Evolutionary conservation across 2,329 filamentous ascomycete species (phyloP), one percentile per base, ranked within the genome.

Genomic region (Fusarium odoratissimum): DNA sequence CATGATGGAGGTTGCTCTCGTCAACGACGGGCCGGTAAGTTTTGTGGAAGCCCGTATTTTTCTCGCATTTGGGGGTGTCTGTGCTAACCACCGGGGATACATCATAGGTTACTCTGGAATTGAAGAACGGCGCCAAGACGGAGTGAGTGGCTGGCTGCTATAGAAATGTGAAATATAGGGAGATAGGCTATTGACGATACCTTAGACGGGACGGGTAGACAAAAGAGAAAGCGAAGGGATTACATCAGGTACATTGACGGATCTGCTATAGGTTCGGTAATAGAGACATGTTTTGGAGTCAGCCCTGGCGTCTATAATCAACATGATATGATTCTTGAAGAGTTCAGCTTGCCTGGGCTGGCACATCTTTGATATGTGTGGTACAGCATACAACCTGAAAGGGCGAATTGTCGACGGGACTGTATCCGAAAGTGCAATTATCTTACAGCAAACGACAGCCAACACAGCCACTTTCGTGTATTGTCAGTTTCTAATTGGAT

Each of bases 1-100:
- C 55, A 98, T 97, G 95, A 99, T 99, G 96, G 92, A 98, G 79
- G 95, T 99, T 65, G 92, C 93, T 54, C 83, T 98, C 35, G 91
- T 98, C 55, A 98, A 98, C 75, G 95, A 98, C 75, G 91, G 91
- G 2, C 91, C 91, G 60, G 91, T 92, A 80, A 74, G 82, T 80
- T 48, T 79, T 46, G 45, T 19, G 16, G 17, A n/a, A 38, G 14
- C 3, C 3, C 13, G 25, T 35, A 4, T 31, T 37, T 19, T 17
- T 31, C 8, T 8, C 33, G n/a, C 30, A 46, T 37, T 33, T 23
- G n/a, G 21, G 37, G 44, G 19, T 9, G 19, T 37, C 16, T 40
- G 40, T 46, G 33, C 33, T 68, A 41, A 67, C 11, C 14, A 33
- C 19, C 25, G n/a, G 52, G n/a, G 8, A 49, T n/a, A 31, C 21